Evolutionary conservation across 805 yeast species (phyloP), one percentile per base, ranked within the genome.

Genomic region (Schizosaccharomyces lindneri): DNA sequence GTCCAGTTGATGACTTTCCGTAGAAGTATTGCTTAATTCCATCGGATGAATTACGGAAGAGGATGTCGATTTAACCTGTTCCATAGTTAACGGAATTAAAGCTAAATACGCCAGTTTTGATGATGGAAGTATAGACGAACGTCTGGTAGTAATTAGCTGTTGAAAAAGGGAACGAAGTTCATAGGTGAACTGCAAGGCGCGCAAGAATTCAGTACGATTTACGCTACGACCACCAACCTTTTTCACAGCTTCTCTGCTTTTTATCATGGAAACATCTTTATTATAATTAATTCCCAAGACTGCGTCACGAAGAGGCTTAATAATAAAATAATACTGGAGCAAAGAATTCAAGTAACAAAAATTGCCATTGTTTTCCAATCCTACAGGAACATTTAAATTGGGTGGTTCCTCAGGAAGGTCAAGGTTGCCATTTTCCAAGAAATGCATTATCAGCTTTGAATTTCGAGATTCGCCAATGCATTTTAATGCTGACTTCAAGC

Each of bases 301-400:
- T 63, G 78, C 76, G 2, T 83, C 79, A 63, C 97, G 76, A 48
- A 93, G 73, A 0, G 96, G 97, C 62, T 80, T 79, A 57, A 93
- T 80, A 5, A 87, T 84, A 73, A 88, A 93, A 70, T 87, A 90
- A 68, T 84, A 90, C 69, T 90, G 98, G 55, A 90, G 73, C 60
- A 93, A 74, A 0, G 97, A 90, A 70, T 93, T 90, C 70, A 93
- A 75, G 66, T 89, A 89, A 71, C 98, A 93, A 0, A 98, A 90
- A 69, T 93, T 93, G 29, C 98, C 98, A 64, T 88, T 89, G 69
- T 93, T 93, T 71, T 84, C 86, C 68, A 93, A 76, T 0, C 98
- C 98, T 3, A 87, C 86, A 21, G 62, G 62, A 27, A 43, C 31
- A 15, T 29, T 21, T 17, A 43, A 17, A 19, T 15, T 43, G n/a